A percentile compares a stretch with the other conserved stretches of the same genome.
phyloP scores from a whole-genome alignment of 1,284 basidiomycete species.

The Irpex rosettiformis region DNA sequence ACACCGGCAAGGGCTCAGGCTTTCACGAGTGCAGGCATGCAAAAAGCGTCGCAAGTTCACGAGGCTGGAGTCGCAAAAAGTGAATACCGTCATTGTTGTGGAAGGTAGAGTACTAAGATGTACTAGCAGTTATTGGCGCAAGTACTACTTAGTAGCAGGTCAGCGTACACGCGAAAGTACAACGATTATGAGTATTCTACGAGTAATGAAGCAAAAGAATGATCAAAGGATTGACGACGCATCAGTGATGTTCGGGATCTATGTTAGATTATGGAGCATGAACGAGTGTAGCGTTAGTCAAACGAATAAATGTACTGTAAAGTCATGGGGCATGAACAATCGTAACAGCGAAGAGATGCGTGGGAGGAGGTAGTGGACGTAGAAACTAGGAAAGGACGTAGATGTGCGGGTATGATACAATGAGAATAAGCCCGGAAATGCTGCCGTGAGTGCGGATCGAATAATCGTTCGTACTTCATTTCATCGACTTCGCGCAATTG shows the following conservation, averaged over 20 bases:
- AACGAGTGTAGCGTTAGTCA: conserved; percentile 1
- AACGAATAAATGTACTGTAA: neutral
- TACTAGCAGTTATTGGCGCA: neutral
- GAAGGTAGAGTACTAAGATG: neutral
- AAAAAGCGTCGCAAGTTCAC: neutral
- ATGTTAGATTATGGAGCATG: neutral
- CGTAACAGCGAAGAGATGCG: neutral
- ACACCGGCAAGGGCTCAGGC: neutral
- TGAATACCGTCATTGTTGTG: neutral
- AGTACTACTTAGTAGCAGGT: neutral
- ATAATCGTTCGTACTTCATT: neutral
- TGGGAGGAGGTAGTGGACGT: neutral
- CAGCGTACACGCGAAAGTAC: neutral
- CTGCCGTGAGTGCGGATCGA: neutral
- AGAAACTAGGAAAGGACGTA: neutral
- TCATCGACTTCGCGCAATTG: neutral
- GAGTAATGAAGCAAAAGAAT: neutral
- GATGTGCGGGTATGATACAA: conserved; percentile 8
- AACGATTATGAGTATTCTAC: neutral
- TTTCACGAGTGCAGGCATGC: too few relatives aligned
- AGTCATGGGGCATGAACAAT: neutral
- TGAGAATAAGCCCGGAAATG: neutral
- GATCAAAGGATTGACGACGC: conserved; percentile 1
- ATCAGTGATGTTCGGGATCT: neutral
- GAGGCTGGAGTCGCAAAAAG: too few relatives aligned